These are phyloP conservation scores for Paraphaeosphaeria minitans DNA, from an alignment of 2,329 filamentous ascomycete genomes.

Conservation along the genomic window DNA sequence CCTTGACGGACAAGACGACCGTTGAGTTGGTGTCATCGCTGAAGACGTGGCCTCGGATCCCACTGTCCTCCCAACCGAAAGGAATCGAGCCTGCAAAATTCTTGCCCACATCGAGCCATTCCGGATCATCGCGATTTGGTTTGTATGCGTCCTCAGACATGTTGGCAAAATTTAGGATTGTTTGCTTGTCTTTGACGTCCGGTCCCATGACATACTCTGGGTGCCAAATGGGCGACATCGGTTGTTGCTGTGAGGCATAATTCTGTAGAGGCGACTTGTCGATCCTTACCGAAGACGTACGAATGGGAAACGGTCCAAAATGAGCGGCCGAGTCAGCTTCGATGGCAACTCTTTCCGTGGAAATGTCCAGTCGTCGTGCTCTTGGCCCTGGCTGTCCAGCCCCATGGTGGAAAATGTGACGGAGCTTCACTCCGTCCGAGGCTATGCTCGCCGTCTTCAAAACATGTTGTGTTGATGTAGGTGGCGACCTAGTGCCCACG, in stretches of 20 bases:
- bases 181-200: constrained; percentile 41
- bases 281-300: constrained; percentile 35
- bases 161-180: constrained; percentile 40
- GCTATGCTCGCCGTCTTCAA: neutral
- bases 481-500: constrained; percentile 12
- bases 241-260: constrained; percentile 26
- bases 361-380: constrained; percentile 41
- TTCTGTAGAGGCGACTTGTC: constrained; percentile 29
- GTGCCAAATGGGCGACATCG: constrained; percentile 39
- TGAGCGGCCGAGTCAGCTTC: constrained; percentile 28
- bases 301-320: constrained; percentile 39
- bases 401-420: constrained; percentile 43
- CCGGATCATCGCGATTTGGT: constrained; percentile 37
- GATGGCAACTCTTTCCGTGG: constrained; percentile 24
- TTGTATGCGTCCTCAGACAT: constrained; percentile 48
- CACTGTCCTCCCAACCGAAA: constrained; percentile 46
- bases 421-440: constrained; percentile 28
- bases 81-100: constrained; percentile 38
- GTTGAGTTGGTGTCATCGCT: constrained; percentile 40
- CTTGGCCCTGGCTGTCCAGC: constrained; percentile 40
- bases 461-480: constrained; percentile 1
- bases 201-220: constrained; percentile 38
- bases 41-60: constrained; percentile 45
- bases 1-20: constrained; percentile 42
- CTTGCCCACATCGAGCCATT: constrained; percentile 42